Evolutionary conservation across 2,329 filamentous ascomycete genomes (phyloP).

Genomic region (Aspergillus neoniger): DNA sequence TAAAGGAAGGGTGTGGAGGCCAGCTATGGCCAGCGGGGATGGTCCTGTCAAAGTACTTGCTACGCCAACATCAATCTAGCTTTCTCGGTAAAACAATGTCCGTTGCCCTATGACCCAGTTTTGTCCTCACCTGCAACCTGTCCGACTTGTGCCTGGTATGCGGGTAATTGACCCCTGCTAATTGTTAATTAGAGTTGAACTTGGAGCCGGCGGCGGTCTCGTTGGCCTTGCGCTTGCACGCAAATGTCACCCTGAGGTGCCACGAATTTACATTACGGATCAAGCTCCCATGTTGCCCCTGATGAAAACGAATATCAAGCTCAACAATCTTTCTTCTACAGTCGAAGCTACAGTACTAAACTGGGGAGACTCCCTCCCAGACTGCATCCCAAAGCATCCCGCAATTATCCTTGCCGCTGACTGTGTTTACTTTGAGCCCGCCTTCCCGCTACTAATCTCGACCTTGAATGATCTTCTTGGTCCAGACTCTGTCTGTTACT

Average conservation of each 20-base stretch:
- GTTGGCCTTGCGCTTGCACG: conserved; percentile 67
- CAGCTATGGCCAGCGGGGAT: conserved; percentile 94
- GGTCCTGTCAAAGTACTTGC: conserved; percentile 81
- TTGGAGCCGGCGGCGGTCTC: conserved; percentile 88
- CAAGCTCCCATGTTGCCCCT: conserved; percentile 80
- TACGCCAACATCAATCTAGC: conserved; percentile 68
- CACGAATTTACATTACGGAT: conserved; percentile 77
- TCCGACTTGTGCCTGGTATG: neutral
- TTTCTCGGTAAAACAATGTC: conserved; percentile 72
- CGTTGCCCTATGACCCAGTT: conserved; percentile 39
- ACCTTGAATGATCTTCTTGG: conserved; percentile 75
- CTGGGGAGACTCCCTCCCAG: conserved; percentile 61
- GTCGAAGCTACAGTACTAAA: conserved; percentile 74
- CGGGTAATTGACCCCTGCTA: conserved; percentile 5
- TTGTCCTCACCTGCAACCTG: neutral
- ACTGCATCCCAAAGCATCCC: conserved; percentile 54
- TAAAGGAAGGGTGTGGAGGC: conserved; percentile 85
- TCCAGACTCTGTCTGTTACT: conserved; percentile 68
- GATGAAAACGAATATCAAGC: conserved; percentile 82
- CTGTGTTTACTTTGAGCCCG: conserved; percentile 95
- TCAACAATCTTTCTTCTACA: conserved; percentile 69
- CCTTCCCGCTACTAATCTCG: conserved; percentile 81
- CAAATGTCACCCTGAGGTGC: conserved; percentile 54
- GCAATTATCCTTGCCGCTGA: conserved; percentile 90
- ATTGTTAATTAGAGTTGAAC: conserved; percentile 68